A percentile compares a stretch with the other conserved stretches of the same genome.
Conservation (phyloP, 306 rosid species). For the Purshia tridentata region DNA sequence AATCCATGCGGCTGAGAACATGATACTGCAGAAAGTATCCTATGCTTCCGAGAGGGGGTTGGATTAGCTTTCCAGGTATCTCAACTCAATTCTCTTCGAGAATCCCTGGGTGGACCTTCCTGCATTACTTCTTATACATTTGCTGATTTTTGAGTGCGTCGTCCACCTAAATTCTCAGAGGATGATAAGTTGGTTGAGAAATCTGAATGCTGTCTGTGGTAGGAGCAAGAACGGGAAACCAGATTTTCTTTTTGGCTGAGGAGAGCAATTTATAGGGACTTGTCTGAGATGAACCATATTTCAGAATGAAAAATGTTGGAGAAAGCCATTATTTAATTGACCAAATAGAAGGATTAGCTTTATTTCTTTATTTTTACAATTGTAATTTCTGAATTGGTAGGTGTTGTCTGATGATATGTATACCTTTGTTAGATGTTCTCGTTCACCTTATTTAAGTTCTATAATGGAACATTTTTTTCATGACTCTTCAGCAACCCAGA, state of each 20-base stretch:
- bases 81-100: conserved; percentile 30
- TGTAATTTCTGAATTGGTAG: conserved; percentile 46
- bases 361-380: conserved; percentile 43
- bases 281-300: conserved; percentile 38
- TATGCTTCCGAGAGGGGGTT: conserved; percentile 81
- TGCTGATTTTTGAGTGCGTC: conserved; percentile 44
- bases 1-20: conserved; percentile 73
- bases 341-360: conserved; percentile 58
- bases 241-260: conserved; percentile 27
- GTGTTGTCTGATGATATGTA: conserved; percentile 28
- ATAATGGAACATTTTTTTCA: background rate
- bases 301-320: conserved; percentile 34
- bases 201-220: conserved; percentile 31
- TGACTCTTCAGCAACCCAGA: background rate
- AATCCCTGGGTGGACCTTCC: conserved; percentile 38
- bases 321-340: conserved; percentile 41
- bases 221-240: conserved; percentile 39
- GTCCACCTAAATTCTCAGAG: conserved; percentile 32
- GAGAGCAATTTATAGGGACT: conserved; percentile 38
- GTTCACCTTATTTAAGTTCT: conserved; percentile 12
- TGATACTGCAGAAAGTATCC: conserved; percentile 93
- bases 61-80: conserved; percentile 39
- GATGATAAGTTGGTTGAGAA: conserved; percentile 37
- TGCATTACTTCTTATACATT: conserved; percentile 38
- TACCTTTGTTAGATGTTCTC: conserved; percentile 31